Percentiles rank a stretch among this genome's conserved stretches.
phyloP scores from a whole-genome alignment of 352 stramenopile genomes.

The Phytopythium aichiense region DNA sequence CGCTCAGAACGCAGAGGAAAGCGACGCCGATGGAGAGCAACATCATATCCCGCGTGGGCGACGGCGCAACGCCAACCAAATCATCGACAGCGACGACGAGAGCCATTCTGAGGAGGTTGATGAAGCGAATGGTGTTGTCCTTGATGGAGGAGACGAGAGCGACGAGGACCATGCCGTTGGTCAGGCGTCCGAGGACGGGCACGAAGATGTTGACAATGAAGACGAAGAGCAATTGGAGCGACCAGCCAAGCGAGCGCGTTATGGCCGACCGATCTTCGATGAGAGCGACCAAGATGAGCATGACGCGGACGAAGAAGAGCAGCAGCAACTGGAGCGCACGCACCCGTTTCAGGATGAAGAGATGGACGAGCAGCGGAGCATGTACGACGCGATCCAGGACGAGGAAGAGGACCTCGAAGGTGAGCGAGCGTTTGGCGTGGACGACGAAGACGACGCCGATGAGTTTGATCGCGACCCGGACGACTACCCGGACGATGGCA shows the following conservation, averaged over 20 bases:
- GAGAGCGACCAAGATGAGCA: slow-evolving; percentile 34
- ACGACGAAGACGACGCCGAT: slow-evolving; percentile 4
- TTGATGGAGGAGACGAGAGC: slow-evolving; percentile 5
- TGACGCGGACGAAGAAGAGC: slow-evolving; percentile 15
- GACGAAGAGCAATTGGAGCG: slow-evolving; percentile 15
- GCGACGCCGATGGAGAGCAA: slow-evolving; percentile 13
- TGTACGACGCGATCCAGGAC: slow-evolving; percentile 3
- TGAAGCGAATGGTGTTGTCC: slow-evolving; percentile 10
- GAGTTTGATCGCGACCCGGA: slow-evolving; percentile 9
- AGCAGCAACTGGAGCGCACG: slow-evolving; percentile 11
- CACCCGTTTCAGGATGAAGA: not conserved
- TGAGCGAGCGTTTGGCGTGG: slow-evolving; percentile 13
- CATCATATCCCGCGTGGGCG: slow-evolving; percentile 13
- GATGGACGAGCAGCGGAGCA: slow-evolving; percentile 4
- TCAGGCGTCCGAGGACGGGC: not conserved
- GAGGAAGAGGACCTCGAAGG: slow-evolving; percentile 9
- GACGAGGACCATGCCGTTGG: slow-evolving; percentile 8
- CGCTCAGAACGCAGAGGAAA: slow-evolving; percentile 8
- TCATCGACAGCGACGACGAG: slow-evolving; percentile 35
- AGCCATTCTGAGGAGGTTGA: slow-evolving; percentile 13
- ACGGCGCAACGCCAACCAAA: slow-evolving; percentile 28
- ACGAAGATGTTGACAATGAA: slow-evolving; percentile 6
- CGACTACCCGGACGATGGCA: slow-evolving; percentile 3
- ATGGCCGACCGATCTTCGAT: slow-evolving; percentile 19
- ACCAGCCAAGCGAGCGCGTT: slow-evolving; percentile 7